These are phyloP conservation scores for Pleurotus tuoliensis DNA, from an alignment of 768 basidiomycete species.

Conservation along the genomic window DNA sequence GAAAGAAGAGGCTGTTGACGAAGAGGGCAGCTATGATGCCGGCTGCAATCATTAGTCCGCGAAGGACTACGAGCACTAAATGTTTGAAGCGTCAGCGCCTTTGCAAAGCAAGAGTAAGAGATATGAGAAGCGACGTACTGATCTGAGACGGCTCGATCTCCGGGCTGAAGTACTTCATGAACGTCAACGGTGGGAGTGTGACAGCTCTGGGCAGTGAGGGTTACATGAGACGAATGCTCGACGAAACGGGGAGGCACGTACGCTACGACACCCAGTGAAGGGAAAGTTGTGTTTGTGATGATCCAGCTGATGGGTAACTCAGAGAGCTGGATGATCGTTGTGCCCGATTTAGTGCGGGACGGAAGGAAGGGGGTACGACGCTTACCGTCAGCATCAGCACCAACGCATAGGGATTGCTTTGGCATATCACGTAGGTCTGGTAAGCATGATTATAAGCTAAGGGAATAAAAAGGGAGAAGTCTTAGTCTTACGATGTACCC, in stretches of 20 bases:
- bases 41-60: conserved; percentile 37
- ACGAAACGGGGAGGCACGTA: conserved; percentile 19
- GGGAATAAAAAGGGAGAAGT: neutral
- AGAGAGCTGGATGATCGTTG: conserved; percentile 24
- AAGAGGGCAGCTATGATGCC: conserved; percentile 42
- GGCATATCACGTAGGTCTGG: conserved; percentile 35
- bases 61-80: conserved; percentile 34
- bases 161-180: conserved; percentile 24
- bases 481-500: conserved; percentile 25
- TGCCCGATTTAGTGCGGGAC: neutral
- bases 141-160: conserved; percentile 22
- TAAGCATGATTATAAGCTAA: too few species aligned
- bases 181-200: conserved; percentile 39
- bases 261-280: conserved; percentile 41
- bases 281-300: conserved; percentile 32
- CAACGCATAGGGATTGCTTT: conserved; percentile 38
- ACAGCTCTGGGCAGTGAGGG: conserved; percentile 26
- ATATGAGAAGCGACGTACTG: conserved; percentile 17
- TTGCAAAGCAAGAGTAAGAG: neutral
- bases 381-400: conserved; percentile 35
- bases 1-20: conserved; percentile 42
- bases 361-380: too few species aligned
- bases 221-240: neutral
- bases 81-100: neutral
- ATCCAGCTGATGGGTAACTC: conserved; percentile 45